Base-by-base conservation (phyloP, 106 monocot species). In the Dendrobium officinale region DNA sequence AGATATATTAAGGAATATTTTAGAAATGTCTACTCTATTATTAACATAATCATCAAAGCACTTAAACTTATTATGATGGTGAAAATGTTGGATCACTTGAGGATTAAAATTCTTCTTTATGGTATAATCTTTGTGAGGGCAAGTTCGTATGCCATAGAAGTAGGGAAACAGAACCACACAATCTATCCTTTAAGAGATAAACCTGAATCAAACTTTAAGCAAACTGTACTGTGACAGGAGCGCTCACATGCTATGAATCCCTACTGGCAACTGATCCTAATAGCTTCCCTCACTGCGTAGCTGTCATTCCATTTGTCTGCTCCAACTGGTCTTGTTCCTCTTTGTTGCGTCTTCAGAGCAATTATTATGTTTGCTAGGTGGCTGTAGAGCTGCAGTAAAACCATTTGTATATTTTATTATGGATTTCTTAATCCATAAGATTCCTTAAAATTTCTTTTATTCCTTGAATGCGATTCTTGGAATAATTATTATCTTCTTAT, bases 251-350 rank as follows among this genome's bases (percentile, higher is more conserved):
- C 61, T 22, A 1, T 61, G 61, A 61, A 61, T 6, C 10, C 61
- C 3, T 6, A 61, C 6, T 22, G 4, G 29, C 29, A 29, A 31
- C 31, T 31, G 31, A 61, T 61, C 61, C 61, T n/a, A n/a, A 20
- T 61, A 2, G 22, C 0, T 6, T 1, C 7, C 64, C 64, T 64
- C 64, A 22, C 5, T 64, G 64, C 64, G 6, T 64, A 64, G 64
- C 64, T 64, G 64, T 64, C 64, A 64, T 64, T 64, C 64, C 13
- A 64, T 64, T 64, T 64, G 64, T 64, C 24, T 24, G 22, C 64
- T 61, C 61, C 61, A 61, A 61, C n/a, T 61, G 9, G 3, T 5
- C 22, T 4, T 61, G 20, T 61, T 64, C 24, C n/a, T 64, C n/a
- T 64, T n/a, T 64, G 64, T 64, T 64, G 1, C 24, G 64, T 64